Percentiles rank a stretch among this genome's conserved stretches.
These are phyloP conservation scores for Psophocarpus tetragonolobus DNA, from an alignment of 306 rosid species.

Conservation along the genomic window DNA sequence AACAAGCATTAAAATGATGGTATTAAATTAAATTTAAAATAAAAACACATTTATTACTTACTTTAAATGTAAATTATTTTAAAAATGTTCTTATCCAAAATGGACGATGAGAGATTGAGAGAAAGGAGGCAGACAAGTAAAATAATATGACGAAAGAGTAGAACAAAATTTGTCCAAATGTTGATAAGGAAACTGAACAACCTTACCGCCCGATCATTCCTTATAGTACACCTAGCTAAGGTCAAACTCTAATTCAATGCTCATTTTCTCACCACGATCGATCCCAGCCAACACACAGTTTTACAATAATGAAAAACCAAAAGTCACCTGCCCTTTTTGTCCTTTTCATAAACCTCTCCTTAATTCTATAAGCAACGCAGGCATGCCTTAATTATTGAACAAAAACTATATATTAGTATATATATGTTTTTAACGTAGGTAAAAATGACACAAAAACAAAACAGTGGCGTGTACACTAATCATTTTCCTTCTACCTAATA, in stretches of 20 bases:
- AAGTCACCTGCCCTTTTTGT: slow-evolving; percentile 25
- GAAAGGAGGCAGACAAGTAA: background rate
- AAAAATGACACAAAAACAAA: background rate
- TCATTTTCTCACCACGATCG: slow-evolving; percentile 11
- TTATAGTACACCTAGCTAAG: background rate
- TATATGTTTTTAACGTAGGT: background rate
- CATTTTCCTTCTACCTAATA: slow-evolving; percentile 3
- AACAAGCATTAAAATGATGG: background rate
- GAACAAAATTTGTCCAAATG: slow-evolving; percentile 33
- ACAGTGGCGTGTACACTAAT: background rate
- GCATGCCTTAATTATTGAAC: background rate
- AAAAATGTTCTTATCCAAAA: background rate
- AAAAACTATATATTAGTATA: too few species aligned
- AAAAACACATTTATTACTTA: background rate
- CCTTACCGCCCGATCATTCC: slow-evolving; percentile 53
- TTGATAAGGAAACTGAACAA: slow-evolving; percentile 58
- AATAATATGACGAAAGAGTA: slow-evolving; percentile 11
- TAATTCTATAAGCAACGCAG: background rate
- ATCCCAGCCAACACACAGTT: background rate
- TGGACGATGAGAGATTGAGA: background rate
- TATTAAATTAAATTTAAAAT: background rate
- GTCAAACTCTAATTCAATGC: slow-evolving; percentile 42
- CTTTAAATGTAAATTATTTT: background rate
- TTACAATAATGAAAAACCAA: background rate
- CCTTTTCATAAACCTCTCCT: background rate